Evolutionary conservation across 495 filamentous ascomycete species (phyloP), one percentile per base, ranked within the genome.

Genomic region (Penicillium verhagenii): DNA sequence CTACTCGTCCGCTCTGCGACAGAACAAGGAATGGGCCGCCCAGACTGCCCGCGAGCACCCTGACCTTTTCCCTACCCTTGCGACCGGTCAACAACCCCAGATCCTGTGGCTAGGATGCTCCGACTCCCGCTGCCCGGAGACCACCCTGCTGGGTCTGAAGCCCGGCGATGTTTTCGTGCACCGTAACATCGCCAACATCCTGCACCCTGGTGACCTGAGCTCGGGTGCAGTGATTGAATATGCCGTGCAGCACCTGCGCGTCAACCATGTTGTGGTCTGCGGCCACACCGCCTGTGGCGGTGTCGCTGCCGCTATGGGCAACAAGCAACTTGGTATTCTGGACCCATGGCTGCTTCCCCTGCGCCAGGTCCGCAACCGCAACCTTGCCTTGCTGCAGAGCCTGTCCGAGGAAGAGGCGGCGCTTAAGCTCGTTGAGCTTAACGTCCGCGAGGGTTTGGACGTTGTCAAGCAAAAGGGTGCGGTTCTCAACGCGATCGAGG

Each of bases 21-120:
- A 61, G 48, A 93, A 92, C 78, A 84, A 85, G 64, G 77, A 83
- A 58, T 93, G 85, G 88, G 83, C 84, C 13, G 78, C 79, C 47
- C 80, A 86, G 61, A 86, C 84, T 52, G 68, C 79, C 39, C 74
- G 82, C 46, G 74, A 85, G 53, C 80, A 92, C 51, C 87, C 91
- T 6, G 73, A 85, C 13, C 86, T 91, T 73, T 90, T 95, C 74
- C 77, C 82, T 33, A 83, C 78, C 58, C 77, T 91, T 25, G 84
- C 84, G 10, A 70, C 66, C 38, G 86, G 87, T 54, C 91, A 96
- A 66, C 63, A 78, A 1, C 91, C 91, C 0, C 72, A 85, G 56
- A 90, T 94, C 64, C 85, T 96, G 59, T 96, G 92, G 92, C 79
- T 96, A 59, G 92, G 91, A 62, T 96, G 92, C 81, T 89, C 90